Evolutionary conservation across 1,284 basidiomycete genomes (phyloP), one percentile per base, ranked within the genome.

Genomic region (Leccinum insolens): DNA sequence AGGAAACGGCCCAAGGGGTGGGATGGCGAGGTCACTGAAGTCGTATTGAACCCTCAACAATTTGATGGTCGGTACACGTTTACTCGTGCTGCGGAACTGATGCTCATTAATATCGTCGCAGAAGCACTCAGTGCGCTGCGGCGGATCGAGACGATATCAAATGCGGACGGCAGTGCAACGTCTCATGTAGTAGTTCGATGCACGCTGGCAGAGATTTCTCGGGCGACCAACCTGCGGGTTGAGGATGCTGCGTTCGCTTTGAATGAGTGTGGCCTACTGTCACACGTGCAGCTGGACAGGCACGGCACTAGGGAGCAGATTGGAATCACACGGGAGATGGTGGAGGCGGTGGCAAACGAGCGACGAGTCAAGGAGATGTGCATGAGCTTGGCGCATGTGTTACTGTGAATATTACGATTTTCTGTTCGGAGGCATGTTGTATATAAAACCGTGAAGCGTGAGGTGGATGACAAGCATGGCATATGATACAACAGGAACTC

Each of bases 171-270:
- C 12, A 87, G 88, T 69, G 89, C 88, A 3, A 86, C 84, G 41
- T 88, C 86, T 3, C 88, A 93, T 71, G 84, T 90, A 68, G 81
- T 85, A 60, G 83, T 93, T 15, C 81, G 81, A 22, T 91, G 92
- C 73, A 89, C 90, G 12, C 83, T 95, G 17, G 82, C 82, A 14
- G 88, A 93, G 41, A 87, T 98, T 67, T 90, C 94, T 4, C 82
- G 84, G 12, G 93, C 93, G 14, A 95, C 94, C 57, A 90, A 94
- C 78, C 81, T 99, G 65, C 86, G 95, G 2, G 78, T 89, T 0
- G 95, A 98, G 70, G 96, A 99, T 76, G 88, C 91, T 0, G 91
- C 94, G 1, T 94, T 96, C 77, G 93, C 95, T 1, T 81, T 99
- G 65, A 90, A 92, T 65, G 95, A 98, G 77, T 91, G 93, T 65